Evolutionary conservation across 169 alveolate species (phyloP).

Genomic region (Eimeria praecox): DNA sequence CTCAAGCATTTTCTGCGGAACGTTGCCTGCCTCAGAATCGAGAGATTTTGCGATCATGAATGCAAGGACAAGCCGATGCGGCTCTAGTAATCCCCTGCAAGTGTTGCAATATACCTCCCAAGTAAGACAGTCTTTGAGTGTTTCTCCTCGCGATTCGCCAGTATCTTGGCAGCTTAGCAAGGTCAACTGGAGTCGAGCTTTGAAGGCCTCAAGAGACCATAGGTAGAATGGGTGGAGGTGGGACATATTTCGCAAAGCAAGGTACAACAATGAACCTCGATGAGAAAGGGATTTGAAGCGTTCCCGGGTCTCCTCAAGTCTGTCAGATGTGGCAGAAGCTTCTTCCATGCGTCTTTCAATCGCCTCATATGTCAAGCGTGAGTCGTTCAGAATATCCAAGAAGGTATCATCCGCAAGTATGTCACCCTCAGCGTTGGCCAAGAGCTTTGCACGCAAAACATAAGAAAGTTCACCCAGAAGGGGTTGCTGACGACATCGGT

Average conservation of each 20-base stretch:
- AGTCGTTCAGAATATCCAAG: conserved; percentile 44
- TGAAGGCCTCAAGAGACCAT: conserved; percentile 93
- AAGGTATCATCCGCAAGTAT: conserved; percentile 58
- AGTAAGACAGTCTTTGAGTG: conserved; percentile 92
- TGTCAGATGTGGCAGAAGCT: conserved; percentile 91
- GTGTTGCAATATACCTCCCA: conserved; percentile 91
- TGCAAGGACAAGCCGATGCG: conserved; percentile 92
- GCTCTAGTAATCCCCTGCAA: conserved; percentile 96
- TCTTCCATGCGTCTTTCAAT: conserved; percentile 93
- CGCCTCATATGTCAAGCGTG: conserved; percentile 44
- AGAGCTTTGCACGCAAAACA: conserved; percentile 68
- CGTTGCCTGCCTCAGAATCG: conserved; percentile 46
- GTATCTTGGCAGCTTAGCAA: conserved; percentile 35
- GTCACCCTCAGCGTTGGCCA: conserved; percentile 78
- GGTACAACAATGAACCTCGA: conserved; percentile 96
- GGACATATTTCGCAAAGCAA: conserved; percentile 86
- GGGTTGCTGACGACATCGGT: not conserved
- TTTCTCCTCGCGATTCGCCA: conserved; percentile 87
- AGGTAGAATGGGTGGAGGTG: conserved; percentile 84
- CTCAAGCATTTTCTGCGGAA: conserved; percentile 45
- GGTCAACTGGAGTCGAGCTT: not conserved
- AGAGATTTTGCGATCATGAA: conserved; percentile 93
- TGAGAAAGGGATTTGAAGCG: conserved; percentile 96
- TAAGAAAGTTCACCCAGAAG: not conserved
- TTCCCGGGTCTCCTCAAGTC: conserved; percentile 96